These are phyloP conservation scores for Fraxinus floribunda DNA, from an alignment of 305 asterid genomes.

Conservation along the genomic window DNA sequence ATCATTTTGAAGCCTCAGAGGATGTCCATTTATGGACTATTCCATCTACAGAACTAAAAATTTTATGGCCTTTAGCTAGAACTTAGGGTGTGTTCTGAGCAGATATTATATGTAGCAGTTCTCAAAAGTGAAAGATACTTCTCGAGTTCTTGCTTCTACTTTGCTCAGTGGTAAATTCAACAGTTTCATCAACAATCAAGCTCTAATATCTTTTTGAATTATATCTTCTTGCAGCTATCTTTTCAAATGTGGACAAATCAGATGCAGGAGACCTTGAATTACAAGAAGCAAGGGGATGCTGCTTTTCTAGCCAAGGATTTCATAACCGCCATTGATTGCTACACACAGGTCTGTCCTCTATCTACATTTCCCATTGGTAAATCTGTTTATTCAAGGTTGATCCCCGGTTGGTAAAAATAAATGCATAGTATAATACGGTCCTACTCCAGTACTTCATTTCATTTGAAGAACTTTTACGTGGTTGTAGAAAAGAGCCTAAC, in stretches of 20 bases:
- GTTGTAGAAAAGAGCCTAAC: neutral
- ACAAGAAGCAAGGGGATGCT: constrained; percentile 66
- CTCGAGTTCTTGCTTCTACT: neutral
- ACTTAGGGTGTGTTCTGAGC: neutral
- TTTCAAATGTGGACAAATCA: constrained; percentile 73
- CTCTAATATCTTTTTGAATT: neutral
- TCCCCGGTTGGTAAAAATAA: neutral
- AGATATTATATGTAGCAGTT: neutral
- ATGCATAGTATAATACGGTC: neutral
- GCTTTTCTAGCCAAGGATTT: constrained; percentile 68
- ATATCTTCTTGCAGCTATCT: constrained; percentile 47
- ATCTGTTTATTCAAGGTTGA: neutral
- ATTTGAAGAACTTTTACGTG: neutral
- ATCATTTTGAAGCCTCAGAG: neutral
- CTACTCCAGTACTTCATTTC: neutral
- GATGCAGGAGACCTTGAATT: constrained; percentile 69
- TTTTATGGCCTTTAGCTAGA: neutral
- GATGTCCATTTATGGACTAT: neutral
- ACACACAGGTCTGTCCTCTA: constrained; percentile 47
- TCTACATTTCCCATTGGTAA: neutral
- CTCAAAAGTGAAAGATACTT: neutral
- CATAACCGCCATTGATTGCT: constrained; percentile 52
- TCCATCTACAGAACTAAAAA: neutral
- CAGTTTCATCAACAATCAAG: neutral
- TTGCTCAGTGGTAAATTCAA: neutral